Base-by-base conservation (phyloP, 768 basidiomycete species). In the Lyophyllum shimeji region DNA sequence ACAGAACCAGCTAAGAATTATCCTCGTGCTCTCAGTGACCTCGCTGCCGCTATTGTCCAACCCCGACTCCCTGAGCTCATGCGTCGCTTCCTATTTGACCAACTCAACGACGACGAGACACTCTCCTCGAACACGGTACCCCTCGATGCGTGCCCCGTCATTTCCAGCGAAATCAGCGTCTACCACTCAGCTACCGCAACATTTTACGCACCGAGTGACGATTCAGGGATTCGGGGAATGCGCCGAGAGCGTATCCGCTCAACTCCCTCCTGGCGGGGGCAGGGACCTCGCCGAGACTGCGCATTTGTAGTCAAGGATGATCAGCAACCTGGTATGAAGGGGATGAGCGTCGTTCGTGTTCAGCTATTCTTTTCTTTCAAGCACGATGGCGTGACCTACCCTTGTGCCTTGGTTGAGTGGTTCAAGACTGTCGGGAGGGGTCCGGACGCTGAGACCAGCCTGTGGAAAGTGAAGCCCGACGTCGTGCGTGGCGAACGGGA, bases 401-500 rank as follows among this genome's bases (percentile, higher is more conserved):
- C 52, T 33, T 53, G 52, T 64, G 70, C 67, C 0, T 55, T 72
- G 1, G 59, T 72, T 1, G 56, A 69, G 2, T 67, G 65, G 67
- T 71, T 66, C 46, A 53, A 53, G 13, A 53, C 52, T 39, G 60
- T 65, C 15, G 57, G 60, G 18, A 21, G 29, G 17, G 9, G 29
- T 12, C 64, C 63, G 17, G 63, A 65, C 33, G 20, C 52, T 24
- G 50, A 50, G 11, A 62, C 61, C 3, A 51, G 58, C 11, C 20
- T 72, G 62, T 73, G 72, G 72, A 63, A 57, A 31, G 71, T 71
- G 1, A 49, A 55, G n/a, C 71, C 67, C 20, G 69, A 72, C 9
- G 29, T 29, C 9, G 29, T 29, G 29, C 29, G 9, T 29, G 29
- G 9, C 9, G 29, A 29, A 29, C 9, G 29, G 29, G 29, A 29